Evolutionary conservation across 306 rosid genomes (phyloP).

Genomic region (Sesbania bispinosa): DNA sequence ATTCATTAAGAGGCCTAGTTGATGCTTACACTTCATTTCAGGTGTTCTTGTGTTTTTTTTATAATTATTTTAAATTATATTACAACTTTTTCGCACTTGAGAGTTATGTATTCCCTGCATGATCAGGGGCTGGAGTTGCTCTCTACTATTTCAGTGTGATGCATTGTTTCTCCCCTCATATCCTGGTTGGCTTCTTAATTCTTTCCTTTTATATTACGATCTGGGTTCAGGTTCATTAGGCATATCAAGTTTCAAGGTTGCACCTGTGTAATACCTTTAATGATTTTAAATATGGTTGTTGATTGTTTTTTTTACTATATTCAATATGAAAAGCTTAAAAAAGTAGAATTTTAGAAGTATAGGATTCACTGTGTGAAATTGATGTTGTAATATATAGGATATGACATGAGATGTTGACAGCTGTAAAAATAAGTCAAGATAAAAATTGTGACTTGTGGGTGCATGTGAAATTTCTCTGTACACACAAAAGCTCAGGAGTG

Average conservation of each 20-base stretch:
- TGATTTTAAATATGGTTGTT: not conserved
- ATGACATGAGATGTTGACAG: not conserved
- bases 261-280: not conserved
- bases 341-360: no score
- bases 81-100: not conserved
- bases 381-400: not conserved
- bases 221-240: not conserved
- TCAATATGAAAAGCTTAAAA: not conserved
- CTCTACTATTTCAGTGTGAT: slow-evolving; percentile 7
- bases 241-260: not conserved
- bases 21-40: no score
- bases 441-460: not conserved
- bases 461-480: not conserved
- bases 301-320: not conserved
- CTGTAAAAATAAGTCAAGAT: not conserved
- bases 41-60: not conserved
- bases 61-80: not conserved
- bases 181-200: slow-evolving; percentile 11
- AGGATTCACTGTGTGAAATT: no score
- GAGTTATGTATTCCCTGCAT: slow-evolving; percentile 12
- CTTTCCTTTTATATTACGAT: not conserved
- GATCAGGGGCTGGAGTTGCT: slow-evolving; percentile 17
- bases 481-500: not conserved
- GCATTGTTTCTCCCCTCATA: slow-evolving; percentile 8
- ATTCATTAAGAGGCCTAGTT: slow-evolving; percentile 18